These are phyloP conservation scores for Boletus albobrunnescens DNA, from an alignment of 1,284 basidiomycete genomes.

Conservation along the genomic window DNA sequence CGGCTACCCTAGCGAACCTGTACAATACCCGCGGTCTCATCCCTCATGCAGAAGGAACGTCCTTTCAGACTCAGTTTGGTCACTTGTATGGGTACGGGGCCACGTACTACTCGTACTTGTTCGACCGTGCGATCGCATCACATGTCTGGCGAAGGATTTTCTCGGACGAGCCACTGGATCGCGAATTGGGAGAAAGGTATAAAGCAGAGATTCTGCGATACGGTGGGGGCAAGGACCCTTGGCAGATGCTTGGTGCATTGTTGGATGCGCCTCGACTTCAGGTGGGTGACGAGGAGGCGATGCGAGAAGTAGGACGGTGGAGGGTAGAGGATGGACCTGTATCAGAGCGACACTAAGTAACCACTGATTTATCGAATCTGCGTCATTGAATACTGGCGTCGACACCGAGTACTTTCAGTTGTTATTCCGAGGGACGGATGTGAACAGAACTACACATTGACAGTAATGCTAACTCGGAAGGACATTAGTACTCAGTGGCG, in stretches of 20 bases:
- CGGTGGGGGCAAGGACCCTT: slow-evolving; percentile 91
- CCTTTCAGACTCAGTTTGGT: slow-evolving; percentile 93
- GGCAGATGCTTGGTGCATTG: slow-evolving; percentile 84
- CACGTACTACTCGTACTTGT: slow-evolving; percentile 96
- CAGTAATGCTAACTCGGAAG: background rate
- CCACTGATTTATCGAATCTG: background rate
- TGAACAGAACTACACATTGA: background rate
- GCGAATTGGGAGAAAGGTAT: slow-evolving; percentile 72
- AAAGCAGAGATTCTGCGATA: slow-evolving; percentile 73
- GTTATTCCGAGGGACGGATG: slow-evolving; percentile 1
- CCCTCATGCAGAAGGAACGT: slow-evolving; percentile 76
- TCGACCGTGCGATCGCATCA: slow-evolving; percentile 93
- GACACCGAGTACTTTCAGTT: background rate
- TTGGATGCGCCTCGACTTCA: slow-evolving; percentile 62
- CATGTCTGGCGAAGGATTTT: slow-evolving; percentile 85
- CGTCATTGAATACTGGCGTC: background rate
- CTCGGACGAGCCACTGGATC: slow-evolving; percentile 54
- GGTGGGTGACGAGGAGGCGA: slow-evolving; percentile 74
- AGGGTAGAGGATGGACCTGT: slow-evolving; percentile 68
- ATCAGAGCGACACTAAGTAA: slow-evolving; percentile 43
- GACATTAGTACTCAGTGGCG: background rate
- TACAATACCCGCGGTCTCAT: slow-evolving; percentile 73
- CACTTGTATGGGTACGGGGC: slow-evolving; percentile 96
- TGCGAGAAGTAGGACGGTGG: slow-evolving; percentile 89
- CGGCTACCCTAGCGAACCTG: slow-evolving; percentile 58